Conservation (phyloP, 768 basidiomycete species). For the Panus rudis region DNA sequence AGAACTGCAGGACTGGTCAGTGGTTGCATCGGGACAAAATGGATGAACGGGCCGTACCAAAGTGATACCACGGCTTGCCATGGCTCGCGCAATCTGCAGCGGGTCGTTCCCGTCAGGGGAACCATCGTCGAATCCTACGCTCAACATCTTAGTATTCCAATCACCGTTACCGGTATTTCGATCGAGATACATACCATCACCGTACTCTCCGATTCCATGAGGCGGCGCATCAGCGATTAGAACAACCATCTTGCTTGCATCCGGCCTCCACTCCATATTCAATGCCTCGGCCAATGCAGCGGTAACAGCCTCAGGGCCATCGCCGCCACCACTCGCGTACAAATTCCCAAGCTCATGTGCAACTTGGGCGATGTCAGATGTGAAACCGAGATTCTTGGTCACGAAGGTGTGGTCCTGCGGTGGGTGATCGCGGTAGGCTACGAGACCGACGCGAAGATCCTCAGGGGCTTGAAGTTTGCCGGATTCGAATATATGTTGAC, state of each 20-base stretch:
- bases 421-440: constrained; percentile 95
- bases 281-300: constrained; percentile 84
- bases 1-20: constrained; percentile 54
- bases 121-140: constrained; percentile 82
- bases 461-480: constrained; percentile 83
- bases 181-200: constrained; percentile 64
- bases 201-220: constrained; percentile 95
- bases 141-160: constrained; percentile 1
- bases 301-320: constrained; percentile 96
- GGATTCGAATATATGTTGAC: constrained; percentile 89
- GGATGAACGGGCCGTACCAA: constrained; percentile 46
- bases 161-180: not conserved
- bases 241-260: constrained; percentile 92
- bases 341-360: constrained; percentile 76
- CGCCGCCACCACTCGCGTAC: constrained; percentile 87
- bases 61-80: constrained; percentile 89
- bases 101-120: constrained; percentile 95
- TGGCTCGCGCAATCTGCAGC: constrained; percentile 73
- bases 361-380: constrained; percentile 83
- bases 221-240: constrained; percentile 97
- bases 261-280: constrained; percentile 84
- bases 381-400: constrained; percentile 90
- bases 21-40: not conserved
- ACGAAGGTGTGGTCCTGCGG: constrained; percentile 96
- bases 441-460: constrained; percentile 85